Conservation (phyloP, 1,284 basidiomycete genomes). For the Thelephora terrestris region DNA sequence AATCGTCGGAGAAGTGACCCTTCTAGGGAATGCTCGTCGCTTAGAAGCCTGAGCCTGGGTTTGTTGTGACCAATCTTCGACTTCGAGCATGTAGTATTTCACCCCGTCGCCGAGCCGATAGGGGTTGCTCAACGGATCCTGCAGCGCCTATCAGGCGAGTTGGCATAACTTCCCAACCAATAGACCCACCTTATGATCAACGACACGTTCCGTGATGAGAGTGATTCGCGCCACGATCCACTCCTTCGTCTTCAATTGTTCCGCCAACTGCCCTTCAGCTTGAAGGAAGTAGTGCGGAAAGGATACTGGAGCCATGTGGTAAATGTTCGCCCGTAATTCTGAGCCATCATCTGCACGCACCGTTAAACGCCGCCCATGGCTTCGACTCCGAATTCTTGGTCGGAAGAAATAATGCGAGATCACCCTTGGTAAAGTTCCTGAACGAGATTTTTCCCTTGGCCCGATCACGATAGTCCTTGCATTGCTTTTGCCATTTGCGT, state of each 20-base stretch:
- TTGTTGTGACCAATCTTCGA: conserved; percentile 85
- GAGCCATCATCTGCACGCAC: conserved; percentile 36
- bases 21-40: conserved; percentile 43
- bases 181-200: conserved; percentile 59
- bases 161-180: conserved; percentile 9
- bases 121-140: conserved; percentile 68
- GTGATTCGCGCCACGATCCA: conserved; percentile 94
- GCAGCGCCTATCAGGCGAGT: conserved; percentile 1
- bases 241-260: conserved; percentile 79
- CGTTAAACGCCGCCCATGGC: conserved; percentile 97
- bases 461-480: conserved; percentile 86
- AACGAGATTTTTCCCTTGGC: conserved; percentile 92
- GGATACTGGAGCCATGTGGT: conserved; percentile 49
- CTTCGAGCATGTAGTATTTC: conserved; percentile 89
- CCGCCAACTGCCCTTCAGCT: conserved; percentile 73
- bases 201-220: conserved; percentile 78
- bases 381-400: conserved; percentile 88
- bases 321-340: conserved; percentile 19
- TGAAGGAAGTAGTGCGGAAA: conserved; percentile 97
- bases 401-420: conserved; percentile 91
- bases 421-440: conserved; percentile 85
- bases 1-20: conserved; percentile 30
- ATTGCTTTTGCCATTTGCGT: conserved; percentile 94
- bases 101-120: conserved; percentile 83
- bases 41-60: conserved; percentile 38